Conservation (phyloP, 208 protist genomes). For the Acanthamoeba sp. region DNA sequence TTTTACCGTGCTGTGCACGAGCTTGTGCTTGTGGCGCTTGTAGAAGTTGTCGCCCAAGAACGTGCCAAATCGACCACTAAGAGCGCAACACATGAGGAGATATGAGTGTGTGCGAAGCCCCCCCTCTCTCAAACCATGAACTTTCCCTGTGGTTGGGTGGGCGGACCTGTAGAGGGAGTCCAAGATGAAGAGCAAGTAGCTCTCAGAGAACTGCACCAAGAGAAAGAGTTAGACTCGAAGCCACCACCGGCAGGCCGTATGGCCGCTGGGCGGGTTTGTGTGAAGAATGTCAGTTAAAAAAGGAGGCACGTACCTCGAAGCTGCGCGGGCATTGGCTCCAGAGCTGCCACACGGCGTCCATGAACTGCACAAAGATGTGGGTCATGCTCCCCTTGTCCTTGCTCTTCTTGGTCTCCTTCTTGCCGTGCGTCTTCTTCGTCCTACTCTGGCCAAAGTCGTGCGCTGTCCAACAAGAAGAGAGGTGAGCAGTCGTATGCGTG, state of each 20-base stretch:
- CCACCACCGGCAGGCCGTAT: no score
- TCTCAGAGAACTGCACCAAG: constrained; percentile 39
- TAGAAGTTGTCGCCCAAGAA: constrained; percentile 59
- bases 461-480: neutral
- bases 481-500: neutral
- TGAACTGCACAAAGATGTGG: constrained; percentile 64
- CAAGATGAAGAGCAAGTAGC: constrained; percentile 57
- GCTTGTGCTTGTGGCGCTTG: constrained; percentile 65
- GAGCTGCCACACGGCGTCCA: constrained; percentile 73
- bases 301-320: constrained; percentile 12
- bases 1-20: constrained; percentile 53
- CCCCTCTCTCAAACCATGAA: neutral
- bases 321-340: constrained; percentile 30
- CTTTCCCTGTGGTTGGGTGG: no score
- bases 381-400: constrained; percentile 34
- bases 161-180: constrained; percentile 55
- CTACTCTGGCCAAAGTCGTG: constrained; percentile 41
- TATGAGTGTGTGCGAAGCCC: no score
- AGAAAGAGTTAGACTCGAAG: neutral
- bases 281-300: neutral
- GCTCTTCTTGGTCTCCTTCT: constrained; percentile 22
- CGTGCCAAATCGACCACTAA: constrained; percentile 57
- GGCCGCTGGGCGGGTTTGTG: no score
- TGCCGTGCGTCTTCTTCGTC: constrained; percentile 1
- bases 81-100: no score